Percentiles rank a stretch among this genome's conserved stretches.
Conservation (phyloP, 495 filamentous ascomycete genomes). For the Letharia lupina region DNA sequence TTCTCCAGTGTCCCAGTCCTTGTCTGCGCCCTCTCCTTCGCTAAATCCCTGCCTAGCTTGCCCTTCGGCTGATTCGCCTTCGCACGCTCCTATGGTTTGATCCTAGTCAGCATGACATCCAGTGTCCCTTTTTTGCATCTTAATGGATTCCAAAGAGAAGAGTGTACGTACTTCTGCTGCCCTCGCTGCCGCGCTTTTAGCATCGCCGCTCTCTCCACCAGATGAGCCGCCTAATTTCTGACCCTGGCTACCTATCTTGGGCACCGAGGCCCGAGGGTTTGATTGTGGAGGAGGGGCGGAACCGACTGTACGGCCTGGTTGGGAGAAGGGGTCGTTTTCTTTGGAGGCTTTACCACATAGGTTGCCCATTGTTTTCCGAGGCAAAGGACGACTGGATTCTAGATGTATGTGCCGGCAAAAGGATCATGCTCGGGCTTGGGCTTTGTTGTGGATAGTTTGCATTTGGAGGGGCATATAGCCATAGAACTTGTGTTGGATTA, state of each 20-base stretch:
- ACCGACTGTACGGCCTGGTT: conserved; percentile 56
- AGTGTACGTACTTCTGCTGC: conserved; percentile 18
- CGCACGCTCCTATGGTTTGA: conserved; percentile 21
- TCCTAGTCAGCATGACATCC: neutral
- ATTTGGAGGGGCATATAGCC: neutral
- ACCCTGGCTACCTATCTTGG: conserved; percentile 16
- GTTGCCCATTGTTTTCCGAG: conserved; percentile 53
- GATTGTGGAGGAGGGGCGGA: conserved; percentile 36
- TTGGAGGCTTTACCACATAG: conserved; percentile 52
- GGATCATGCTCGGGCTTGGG: neutral
- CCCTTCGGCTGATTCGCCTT: conserved; percentile 41
- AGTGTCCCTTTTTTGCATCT: too few relatives aligned
- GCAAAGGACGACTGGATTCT: neutral
- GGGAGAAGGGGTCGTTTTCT: conserved; percentile 40
- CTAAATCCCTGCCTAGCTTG: conserved; percentile 53
- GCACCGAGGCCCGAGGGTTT: conserved; percentile 15
- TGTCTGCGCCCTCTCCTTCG: conserved; percentile 58
- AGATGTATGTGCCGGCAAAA: neutral
- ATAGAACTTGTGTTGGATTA: neutral
- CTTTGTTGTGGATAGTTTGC: neutral
- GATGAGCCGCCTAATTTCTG: conserved; percentile 14
- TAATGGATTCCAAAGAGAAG: neutral
- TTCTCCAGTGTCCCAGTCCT: conserved; percentile 47
- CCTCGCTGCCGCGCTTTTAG: conserved; percentile 20
- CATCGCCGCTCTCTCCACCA: conserved; percentile 13